These are phyloP conservation scores for Akanthomyces lecanii DNA, from an alignment of 2,329 filamentous ascomycete species.

Conservation along the genomic window DNA sequence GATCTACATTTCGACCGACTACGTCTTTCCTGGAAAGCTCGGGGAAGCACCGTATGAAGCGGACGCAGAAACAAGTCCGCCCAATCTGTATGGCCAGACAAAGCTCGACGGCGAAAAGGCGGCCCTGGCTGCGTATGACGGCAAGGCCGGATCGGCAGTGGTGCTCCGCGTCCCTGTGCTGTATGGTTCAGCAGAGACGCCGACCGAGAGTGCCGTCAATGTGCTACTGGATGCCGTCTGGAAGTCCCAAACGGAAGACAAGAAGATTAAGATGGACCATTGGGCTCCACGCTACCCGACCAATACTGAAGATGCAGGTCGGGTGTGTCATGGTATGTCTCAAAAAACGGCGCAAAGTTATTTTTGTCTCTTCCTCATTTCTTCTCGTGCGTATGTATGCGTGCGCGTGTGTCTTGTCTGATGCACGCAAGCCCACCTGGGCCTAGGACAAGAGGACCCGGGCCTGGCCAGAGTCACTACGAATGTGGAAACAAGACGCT, in stretches of 20 bases:
- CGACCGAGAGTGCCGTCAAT: conserved; percentile 79
- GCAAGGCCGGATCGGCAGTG: conserved; percentile 54
- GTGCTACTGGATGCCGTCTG: conserved; percentile 71
- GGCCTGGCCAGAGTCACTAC: background rate
- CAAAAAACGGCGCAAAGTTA: conserved; percentile 2
- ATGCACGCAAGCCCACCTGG: background rate
- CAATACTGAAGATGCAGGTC: conserved; percentile 80
- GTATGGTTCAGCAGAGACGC: conserved; percentile 69
- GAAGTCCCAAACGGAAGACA: conserved; percentile 63
- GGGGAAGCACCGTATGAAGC: conserved; percentile 82
- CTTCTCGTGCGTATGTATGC: background rate
- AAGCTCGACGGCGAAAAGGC: conserved; percentile 59
- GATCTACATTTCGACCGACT: conserved; percentile 79
- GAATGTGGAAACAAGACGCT: background rate
- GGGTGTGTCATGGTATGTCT: conserved; percentile 64
- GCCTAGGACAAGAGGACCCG: too few species aligned
- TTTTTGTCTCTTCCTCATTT: conserved; percentile 14
- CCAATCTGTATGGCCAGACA: conserved; percentile 69
- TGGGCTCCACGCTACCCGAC: conserved; percentile 83
- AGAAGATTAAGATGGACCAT: conserved; percentile 73
- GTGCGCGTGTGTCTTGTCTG: background rate
- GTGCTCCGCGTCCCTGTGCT: conserved; percentile 79
- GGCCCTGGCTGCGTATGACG: conserved; percentile 59
- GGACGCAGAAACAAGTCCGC: conserved; percentile 59
- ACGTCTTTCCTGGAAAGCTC: conserved; percentile 67